Evolutionary conservation across 2,329 filamentous ascomycete species (phyloP), one percentile per base, ranked within the genome.

Genomic region (Trichoderma sp.): DNA sequence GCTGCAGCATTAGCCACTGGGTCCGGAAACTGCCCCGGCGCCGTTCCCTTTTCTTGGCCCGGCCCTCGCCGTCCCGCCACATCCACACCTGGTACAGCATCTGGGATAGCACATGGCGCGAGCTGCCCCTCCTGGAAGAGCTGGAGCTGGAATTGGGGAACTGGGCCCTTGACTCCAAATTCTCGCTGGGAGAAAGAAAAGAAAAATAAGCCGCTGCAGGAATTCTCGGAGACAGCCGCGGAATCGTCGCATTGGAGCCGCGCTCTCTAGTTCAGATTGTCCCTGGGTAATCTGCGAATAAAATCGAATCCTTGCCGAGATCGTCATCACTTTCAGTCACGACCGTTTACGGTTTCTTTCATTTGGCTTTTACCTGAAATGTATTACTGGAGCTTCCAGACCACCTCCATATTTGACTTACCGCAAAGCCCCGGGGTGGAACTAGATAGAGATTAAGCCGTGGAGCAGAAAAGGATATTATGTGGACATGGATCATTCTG

Each of bases 61-160:
- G 65, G 64, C 43, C 56, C 65, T 59, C 34, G 37, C 63, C 51
- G 63, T 54, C 28, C 61, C 28, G 52, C 63, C 63, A 58, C 61
- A 39, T n/a, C n/a, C 28, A 28, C 21, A 61, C 24, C 18, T 61
- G 43, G 59, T 24, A 13, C 32, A 10, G 30, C 30, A n/a, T 30
- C 28, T 30, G 28, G 28, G 6, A 30, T 4, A 24, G 4, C 46
- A 24, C n/a, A 49, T 49, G 46, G 46, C n/a, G 46, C 46, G 46
- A 51, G 59, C 59, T 51, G 59, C 59, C 59, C 59, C 43, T 37
- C 59, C 24, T 55, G 61, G 24, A 18, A 55, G 43, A 55, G 61
- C 46, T 64, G 21, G 32, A 37, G 8, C 21, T 10, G 4, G 18
- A 7, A 54, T 18, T 18, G 7, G 18, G 3, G 46, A n/a, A 8